Base-by-base conservation (phyloP, 805 yeast genomes). In the Spathaspora hagerdaliae region DNA sequence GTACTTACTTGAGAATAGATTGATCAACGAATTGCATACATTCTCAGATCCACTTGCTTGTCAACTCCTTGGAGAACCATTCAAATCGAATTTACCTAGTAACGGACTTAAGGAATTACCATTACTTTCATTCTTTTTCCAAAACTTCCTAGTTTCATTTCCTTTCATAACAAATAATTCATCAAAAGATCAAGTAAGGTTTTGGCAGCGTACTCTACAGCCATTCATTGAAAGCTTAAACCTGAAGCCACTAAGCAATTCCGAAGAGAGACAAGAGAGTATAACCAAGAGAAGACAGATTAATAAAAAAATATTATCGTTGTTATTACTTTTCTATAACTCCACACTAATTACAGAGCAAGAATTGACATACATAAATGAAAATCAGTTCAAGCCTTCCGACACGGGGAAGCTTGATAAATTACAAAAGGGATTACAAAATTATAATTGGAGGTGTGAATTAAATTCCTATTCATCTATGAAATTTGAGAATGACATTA, bases 161-260 rank as follows among this genome's bases (percentile, higher is more conserved):
- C 98, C 99, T 0, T 83, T 90, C 57, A 69, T 94, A 31, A 63
- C 82, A 14, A 68, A 67, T 42, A 65, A 71, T 41, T 54, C 72
- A 0, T 65, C 74, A 36, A 74, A 78, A 38, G 75, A 77, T 37
- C 79, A 80, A 53, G 15, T 31, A 12, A 48, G 48, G 42, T 87
- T 92, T 57, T 92, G 97, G 97, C 79, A 79, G 42, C 73, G 69
- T 39, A 83, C 84, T 40, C 82, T 90, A 0, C 97, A 91, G 64
- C 82, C 83, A 26, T 88, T 91, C 57, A 78, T 85, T 57, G 96
- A 90, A 58, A 78, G 83, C 45, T 83, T 94, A 67, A 84, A 87
- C 62, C 66, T 74, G 15, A 81, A 87, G 60, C 79, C 81, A 37
- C 79, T 92, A 41, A 82, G 90, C 50, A 78, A 82, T 46, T 77